Percentiles rank a stretch among this genome's conserved stretches.
These are phyloP conservation scores for Pichia sp. DNA, from an alignment of 1,139 yeast species.

Conservation along the genomic window DNA sequence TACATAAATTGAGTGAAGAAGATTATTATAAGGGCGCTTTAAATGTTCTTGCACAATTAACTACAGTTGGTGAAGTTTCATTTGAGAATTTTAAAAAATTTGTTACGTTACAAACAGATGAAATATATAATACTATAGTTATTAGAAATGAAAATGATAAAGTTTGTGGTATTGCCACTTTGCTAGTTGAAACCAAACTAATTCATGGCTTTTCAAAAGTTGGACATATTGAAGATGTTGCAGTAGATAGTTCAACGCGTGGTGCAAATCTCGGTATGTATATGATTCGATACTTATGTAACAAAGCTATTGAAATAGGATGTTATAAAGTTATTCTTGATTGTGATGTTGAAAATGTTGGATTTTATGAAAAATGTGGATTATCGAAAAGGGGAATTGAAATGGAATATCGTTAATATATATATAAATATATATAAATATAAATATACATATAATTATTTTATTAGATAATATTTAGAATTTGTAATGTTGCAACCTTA, in stretches of 20 bases:
- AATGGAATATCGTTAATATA: conserved; percentile 43
- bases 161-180: conserved; percentile 44
- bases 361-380: conserved; percentile 87
- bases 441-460: neutral
- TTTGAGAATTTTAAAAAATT: conserved; percentile 34
- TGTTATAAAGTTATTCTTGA: conserved; percentile 89
- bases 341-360: conserved; percentile 74
- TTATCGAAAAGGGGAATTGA: conserved; percentile 61
- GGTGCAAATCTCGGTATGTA: conserved; percentile 75
- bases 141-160: conserved; percentile 29
- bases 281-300: conserved; percentile 59
- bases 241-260: conserved; percentile 69
- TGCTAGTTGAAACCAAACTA: conserved; percentile 54
- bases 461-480: conserved; percentile 3
- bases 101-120: conserved; percentile 25
- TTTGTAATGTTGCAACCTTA: conserved; percentile 10
- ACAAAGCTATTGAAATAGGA: conserved; percentile 52
- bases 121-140: conserved; percentile 52
- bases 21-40: conserved; percentile 39
- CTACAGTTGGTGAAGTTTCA: conserved; percentile 54
- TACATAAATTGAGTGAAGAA: neutral
- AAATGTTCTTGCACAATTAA: conserved; percentile 47
- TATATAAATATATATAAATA: conserved; percentile 36
- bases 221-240: conserved; percentile 94
- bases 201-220: conserved; percentile 78